Percentiles rank a stretch among this genome's conserved stretches.
Conservation (phyloP, 805 yeast species). For the Candida yuanshanica region DNA sequence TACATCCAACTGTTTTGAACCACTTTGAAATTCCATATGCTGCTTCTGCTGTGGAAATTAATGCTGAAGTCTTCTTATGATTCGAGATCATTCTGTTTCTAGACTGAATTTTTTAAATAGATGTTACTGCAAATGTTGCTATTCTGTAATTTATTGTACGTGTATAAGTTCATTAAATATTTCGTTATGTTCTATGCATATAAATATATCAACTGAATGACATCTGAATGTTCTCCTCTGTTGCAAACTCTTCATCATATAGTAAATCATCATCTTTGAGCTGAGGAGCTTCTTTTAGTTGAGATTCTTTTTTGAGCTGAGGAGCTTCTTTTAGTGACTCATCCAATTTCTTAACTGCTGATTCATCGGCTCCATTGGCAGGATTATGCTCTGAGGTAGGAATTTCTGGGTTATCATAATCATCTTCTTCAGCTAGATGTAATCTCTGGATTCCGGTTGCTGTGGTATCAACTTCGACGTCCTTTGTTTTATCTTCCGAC, state of each 20-base stretch:
- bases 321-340: no score
- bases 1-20: slow-evolving; percentile 90
- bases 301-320: no score
- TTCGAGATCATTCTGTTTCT: not conserved
- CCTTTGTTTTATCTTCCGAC: not conserved
- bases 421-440: slow-evolving; percentile 4
- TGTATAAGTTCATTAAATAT: not conserved
- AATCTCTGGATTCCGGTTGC: not conserved
- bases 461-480: not conserved
- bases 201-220: slow-evolving; percentile 13
- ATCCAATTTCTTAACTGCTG: no score
- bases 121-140: not conserved
- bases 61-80: slow-evolving; percentile 81
- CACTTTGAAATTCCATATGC: slow-evolving; percentile 90
- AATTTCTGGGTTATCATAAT: not conserved
- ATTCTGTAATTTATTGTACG: not conserved
- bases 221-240: slow-evolving; percentile 18
- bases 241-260: slow-evolving; percentile 14
- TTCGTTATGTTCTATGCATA: not conserved
- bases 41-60: slow-evolving; percentile 84
- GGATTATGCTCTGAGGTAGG: not conserved
- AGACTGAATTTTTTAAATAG: not conserved
- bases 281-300: no score
- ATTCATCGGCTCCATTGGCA: not conserved
- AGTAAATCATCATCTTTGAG: no score